phyloP scores from a whole-genome alignment of 129 eudicot species.

The Silybum marianum region DNA sequence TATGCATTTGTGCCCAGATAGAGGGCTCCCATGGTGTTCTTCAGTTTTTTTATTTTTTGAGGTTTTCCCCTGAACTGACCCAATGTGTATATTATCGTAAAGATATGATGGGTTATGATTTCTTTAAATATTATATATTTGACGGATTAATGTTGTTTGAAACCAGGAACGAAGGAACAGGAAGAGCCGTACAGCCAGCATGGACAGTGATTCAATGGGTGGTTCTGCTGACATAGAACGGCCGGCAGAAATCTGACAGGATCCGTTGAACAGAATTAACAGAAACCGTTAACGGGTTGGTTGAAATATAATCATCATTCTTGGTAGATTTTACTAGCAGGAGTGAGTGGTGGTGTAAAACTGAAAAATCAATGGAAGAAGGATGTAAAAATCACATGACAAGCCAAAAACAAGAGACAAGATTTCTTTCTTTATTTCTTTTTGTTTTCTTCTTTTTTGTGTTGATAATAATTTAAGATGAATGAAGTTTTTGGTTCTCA shows the following conservation, averaged over 20 bases:
- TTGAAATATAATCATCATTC: slow-evolving; percentile 24
- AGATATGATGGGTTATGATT: slow-evolving; percentile 1
- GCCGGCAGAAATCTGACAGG: slow-evolving; percentile 30
- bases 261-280: slow-evolving; percentile 32
- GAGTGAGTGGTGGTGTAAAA: slow-evolving; percentile 33
- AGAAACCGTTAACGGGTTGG: slow-evolving; percentile 22
- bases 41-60: too few species aligned
- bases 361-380: slow-evolving; percentile 19
- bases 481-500: slow-evolving; percentile 18
- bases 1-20: too few species aligned
- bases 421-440: not conserved
- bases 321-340: slow-evolving; percentile 34
- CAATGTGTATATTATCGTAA: not conserved
- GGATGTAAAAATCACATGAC: slow-evolving; percentile 39
- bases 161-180: slow-evolving; percentile 79
- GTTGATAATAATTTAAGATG: slow-evolving; percentile 31
- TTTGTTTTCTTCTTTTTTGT: slow-evolving; percentile 7
- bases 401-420: slow-evolving; percentile 17
- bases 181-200: slow-evolving; percentile 75
- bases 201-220: slow-evolving; percentile 69
- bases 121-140: not conserved
- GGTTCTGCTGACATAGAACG: slow-evolving; percentile 55
- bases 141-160: not conserved
- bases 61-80: too few species aligned
- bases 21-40: too few species aligned